These are phyloP conservation scores for Aspergillus awamori DNA, from an alignment of 2,329 filamentous ascomycete genomes.

Conservation along the genomic window DNA sequence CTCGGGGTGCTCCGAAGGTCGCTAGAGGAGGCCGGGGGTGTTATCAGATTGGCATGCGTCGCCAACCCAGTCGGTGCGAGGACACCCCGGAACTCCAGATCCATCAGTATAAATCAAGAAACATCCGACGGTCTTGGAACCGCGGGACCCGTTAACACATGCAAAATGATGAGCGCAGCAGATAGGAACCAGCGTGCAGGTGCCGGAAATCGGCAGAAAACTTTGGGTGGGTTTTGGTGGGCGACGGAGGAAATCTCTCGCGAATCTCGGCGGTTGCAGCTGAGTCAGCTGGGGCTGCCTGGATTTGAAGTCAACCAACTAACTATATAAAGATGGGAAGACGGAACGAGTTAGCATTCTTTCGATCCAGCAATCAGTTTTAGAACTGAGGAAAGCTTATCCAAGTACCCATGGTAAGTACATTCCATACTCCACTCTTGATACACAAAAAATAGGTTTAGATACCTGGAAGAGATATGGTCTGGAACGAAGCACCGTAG, in stretches of 20 bases:
- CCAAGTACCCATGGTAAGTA: too few relatives aligned
- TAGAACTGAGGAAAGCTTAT: too few relatives aligned
- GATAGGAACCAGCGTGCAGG: conserved; percentile 27
- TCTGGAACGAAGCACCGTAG: too few relatives aligned
- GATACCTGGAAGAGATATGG: too few relatives aligned
- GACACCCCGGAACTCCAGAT: conserved; percentile 39
- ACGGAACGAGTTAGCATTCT: too few relatives aligned
- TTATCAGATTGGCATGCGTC: conserved; percentile 30
- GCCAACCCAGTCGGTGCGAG: conserved; percentile 39
- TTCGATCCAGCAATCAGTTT: too few relatives aligned
- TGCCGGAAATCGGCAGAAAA: conserved; percentile 47
- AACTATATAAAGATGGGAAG: too few relatives aligned
- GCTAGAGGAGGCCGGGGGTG: conserved; percentile 31
- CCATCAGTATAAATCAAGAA: conserved; percentile 37
- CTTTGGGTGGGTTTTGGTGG: conserved; percentile 14
- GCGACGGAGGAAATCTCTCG: conserved; percentile 8
- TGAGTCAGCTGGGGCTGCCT: conserved; percentile 16
- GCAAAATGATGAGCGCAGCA: conserved; percentile 24
- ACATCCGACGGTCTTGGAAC: conserved; percentile 34
- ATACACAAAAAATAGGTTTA: too few relatives aligned
- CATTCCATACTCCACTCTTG: too few relatives aligned
- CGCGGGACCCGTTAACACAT: conserved; percentile 28
- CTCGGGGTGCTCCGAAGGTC: conserved; percentile 41
- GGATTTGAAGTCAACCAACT: too few relatives aligned
- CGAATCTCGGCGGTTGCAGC: conserved; percentile 35